A percentile compares a stretch with the other conserved stretches of the same genome.
Conservation (phyloP, 495 filamentous ascomycete genomes). For the Aspergillus avenaceus region DNA sequence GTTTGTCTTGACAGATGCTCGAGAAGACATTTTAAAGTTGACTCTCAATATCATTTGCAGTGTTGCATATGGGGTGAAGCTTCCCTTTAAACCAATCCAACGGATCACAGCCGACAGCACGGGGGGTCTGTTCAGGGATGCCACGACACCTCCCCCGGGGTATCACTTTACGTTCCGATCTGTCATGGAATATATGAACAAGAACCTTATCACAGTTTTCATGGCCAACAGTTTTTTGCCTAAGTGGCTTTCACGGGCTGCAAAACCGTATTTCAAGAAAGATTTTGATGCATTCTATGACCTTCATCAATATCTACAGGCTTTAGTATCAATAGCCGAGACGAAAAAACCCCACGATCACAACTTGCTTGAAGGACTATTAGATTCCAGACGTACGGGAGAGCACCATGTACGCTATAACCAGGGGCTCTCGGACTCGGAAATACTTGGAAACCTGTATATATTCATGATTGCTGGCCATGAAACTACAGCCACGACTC, state of each 20-base stretch:
- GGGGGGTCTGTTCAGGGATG: constrained; percentile 15
- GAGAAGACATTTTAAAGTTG: constrained; percentile 34
- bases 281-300: constrained; percentile 6
- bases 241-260: constrained; percentile 1
- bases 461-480: constrained; percentile 47
- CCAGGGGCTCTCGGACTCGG: constrained; percentile 23
- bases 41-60: constrained; percentile 39
- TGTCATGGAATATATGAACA: constrained; percentile 10
- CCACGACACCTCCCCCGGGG: neutral
- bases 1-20: neutral
- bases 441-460: constrained; percentile 46
- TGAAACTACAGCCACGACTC: constrained; percentile 41
- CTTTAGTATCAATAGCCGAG: neutral
- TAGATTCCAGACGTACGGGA: constrained; percentile 1
- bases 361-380: constrained; percentile 21
- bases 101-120: neutral
- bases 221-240: constrained; percentile 1
- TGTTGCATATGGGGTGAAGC: constrained; percentile 35
- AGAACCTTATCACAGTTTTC: neutral
- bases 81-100: constrained; percentile 4
- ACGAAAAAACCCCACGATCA: neutral
- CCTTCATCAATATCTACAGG: constrained; percentile 2
- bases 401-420: neutral
- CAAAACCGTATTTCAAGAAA: constrained; percentile 7
- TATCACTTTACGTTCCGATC: constrained; percentile 8